These are phyloP conservation scores for Medakamo hakoo DNA, from an alignment of 139 green algal species.

Conservation along the genomic window DNA sequence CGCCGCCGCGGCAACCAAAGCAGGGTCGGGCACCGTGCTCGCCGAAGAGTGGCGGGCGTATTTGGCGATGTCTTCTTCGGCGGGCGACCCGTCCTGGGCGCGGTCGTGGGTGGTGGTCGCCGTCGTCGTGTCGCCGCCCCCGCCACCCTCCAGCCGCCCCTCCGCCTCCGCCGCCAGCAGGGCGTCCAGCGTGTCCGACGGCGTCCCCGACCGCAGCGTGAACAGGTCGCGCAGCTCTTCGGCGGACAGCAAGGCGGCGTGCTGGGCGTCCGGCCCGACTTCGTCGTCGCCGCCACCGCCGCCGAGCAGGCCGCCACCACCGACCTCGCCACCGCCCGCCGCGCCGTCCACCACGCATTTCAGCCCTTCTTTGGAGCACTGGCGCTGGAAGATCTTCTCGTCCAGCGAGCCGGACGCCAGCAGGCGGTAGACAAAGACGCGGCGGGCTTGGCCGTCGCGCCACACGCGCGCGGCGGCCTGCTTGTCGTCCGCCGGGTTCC, in stretches of 20 bases:
- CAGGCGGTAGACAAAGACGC: constrained; percentile 94
- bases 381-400: constrained; percentile 96
- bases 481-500: constrained; percentile 86
- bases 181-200: not conserved
- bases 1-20: constrained; percentile 31
- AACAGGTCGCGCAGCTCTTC: constrained; percentile 94
- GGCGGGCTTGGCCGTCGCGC: constrained; percentile 92
- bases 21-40: constrained; percentile 57
- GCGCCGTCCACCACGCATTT: constrained; percentile 36
- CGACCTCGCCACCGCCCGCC: constrained; percentile 1
- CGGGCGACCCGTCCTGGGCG: constrained; percentile 57
- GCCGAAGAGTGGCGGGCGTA: constrained; percentile 76
- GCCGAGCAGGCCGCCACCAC: constrained; percentile 10
- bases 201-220: constrained; percentile 20
- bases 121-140: not conserved
- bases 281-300: not conserved
- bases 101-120: not conserved
- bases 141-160: not conserved
- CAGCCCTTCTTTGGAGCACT: constrained; percentile 72
- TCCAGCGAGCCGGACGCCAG: constrained; percentile 89
- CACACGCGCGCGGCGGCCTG: constrained; percentile 62
- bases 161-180: not conserved
- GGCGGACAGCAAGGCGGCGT: constrained; percentile 48
- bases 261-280: constrained; percentile 6
- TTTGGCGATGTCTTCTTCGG: constrained; percentile 75